Evolutionary conservation across 495 filamentous ascomycete genomes (phyloP), one percentile per base, ranked within the genome.

Genomic region (Tuber umbilicatum): DNA sequence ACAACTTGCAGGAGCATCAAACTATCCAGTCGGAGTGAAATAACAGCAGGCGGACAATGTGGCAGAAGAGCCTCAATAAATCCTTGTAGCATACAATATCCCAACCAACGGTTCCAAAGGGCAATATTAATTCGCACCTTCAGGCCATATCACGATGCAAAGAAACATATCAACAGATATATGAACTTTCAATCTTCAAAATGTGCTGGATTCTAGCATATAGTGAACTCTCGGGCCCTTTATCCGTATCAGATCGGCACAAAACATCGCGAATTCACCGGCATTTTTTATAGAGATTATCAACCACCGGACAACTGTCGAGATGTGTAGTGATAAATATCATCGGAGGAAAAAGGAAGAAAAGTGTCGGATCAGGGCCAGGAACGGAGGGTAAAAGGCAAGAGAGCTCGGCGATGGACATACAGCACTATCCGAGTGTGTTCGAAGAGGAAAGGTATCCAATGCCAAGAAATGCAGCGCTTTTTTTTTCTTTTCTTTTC

Each of bases 311-410:
- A 14, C 27, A 35, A 19, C 27, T 17, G 4, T 64, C 55, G 55
- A 35, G 55, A 27, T 64, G 27, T 9, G n/a, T 19, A 17, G 27
- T 2, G 31, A 64, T 17, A 64, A 64, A 64, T 31, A 35, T 16
- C 55, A 35, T 64, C 55, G 14, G 55, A 64, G 55, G 55, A 64
- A 35, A 64, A 64, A 35, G 55, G 55, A 64, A 64, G 55, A 35
- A 64, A 64, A 64, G 55, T 17, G 55, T 64, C 55, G 27, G 27
- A 64, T 64, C 55, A 64, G 55, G 55, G 55, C 55, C 55, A 64
- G 55, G 55, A 64, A 64, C 55, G 55, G 55, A 17, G 27, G 55
- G 45, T 40, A n/a, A 64, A 35, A 64, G 55, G 55, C 55, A 64
- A 35, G 16, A 35, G 55, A 16, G 31, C 55, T 64, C 12, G 50